Base-by-base conservation (phyloP, 2,329 filamentous ascomycete species). In the Alternaria sp. region DNA sequence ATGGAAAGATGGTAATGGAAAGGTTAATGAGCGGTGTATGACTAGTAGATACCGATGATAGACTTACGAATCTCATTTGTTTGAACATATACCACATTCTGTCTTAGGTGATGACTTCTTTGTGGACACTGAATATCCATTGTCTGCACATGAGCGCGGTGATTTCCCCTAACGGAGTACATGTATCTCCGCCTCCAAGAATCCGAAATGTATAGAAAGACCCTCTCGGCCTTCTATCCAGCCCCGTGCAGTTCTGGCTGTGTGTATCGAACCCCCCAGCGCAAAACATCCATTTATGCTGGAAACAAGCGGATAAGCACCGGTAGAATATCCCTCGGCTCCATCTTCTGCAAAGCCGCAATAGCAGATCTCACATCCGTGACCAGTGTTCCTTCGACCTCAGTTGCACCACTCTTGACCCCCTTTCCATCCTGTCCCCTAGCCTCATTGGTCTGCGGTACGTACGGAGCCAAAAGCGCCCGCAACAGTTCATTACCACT, bases 301-400 rank as follows among this genome's bases (percentile, higher is more conserved):
- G 65, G 63, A 44, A 69, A 66, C 20, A 70, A 21, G 12, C 47
- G 25, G 60, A 71, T 41, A 28, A 71, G 47, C 55, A 58, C 55
- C 1, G 60, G 58, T 23, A 70, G 45, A 15, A 68, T 71, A 9
- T 65, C 58, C 21, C 55, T 43, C 14, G 66, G 58, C 26, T 33
- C 47, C 15, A 58, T 45, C 4, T 6, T 61, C 49, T 69, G 56
- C 20, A 71, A 43, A 15, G 55, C 60, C 11, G 43, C 15, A 47
- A 72, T 62, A 15, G 68, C 66, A 53, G 28, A 43, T 10, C 60
- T 50, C 3, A 70, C 9, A 54, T 67, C 62, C 23, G 55, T 57
- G 8, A 70, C 67, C 37, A 51, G 61, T 10, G 12, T 44, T 3
- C 10, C 26, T 15, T 67, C 59, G 15, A 60, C 55, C 12, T 53